Percentiles rank a stretch among this genome's conserved stretches.
phyloP scores from a whole-genome alignment of 2,329 filamentous ascomycete species.

The Hymenoscyphus repandus region DNA sequence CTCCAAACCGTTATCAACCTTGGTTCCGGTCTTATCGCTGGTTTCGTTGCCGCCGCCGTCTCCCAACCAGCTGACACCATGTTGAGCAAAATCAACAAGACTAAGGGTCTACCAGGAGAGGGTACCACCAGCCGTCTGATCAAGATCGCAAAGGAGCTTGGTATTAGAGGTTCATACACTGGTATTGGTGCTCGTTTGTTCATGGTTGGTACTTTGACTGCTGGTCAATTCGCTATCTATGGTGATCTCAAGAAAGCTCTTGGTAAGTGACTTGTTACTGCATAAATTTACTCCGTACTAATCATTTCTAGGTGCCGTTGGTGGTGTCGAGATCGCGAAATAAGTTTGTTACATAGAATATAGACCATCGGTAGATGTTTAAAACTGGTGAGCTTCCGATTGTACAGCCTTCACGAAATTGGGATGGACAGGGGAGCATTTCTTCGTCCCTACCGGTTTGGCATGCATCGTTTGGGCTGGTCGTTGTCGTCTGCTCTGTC shows the following conservation, averaged over 20 bases:
- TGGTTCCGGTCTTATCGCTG: constrained; percentile 67
- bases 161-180: constrained; percentile 69
- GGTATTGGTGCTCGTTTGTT: constrained; percentile 78
- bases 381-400: constrained; percentile 9
- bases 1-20: constrained; percentile 79
- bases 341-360: constrained; percentile 14
- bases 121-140: constrained; percentile 73
- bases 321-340: constrained; percentile 54
- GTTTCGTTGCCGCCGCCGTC: constrained; percentile 82
- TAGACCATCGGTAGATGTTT: constrained; percentile 1
- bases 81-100: constrained; percentile 96
- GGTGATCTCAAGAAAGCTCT: constrained; percentile 66
- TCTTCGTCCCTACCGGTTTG: constrained; percentile 9
- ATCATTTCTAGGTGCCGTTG: too few relatives aligned
- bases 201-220: constrained; percentile 63
- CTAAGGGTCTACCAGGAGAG: constrained; percentile 80
- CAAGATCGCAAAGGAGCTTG: constrained; percentile 86
- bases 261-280: constrained; percentile 33
- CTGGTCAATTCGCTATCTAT: constrained; percentile 86
- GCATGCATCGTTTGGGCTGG: constrained; percentile 25
- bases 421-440: constrained; percentile 8
- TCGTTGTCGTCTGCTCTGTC: constrained; percentile 10
- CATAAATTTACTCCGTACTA: too few relatives aligned
- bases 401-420: constrained; percentile 9
- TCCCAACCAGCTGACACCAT: constrained; percentile 91